Evolutionary conservation across 495 filamentous ascomycete species (phyloP), one percentile per base, ranked within the genome.

Genomic region (Penicillium samsonianum): DNA sequence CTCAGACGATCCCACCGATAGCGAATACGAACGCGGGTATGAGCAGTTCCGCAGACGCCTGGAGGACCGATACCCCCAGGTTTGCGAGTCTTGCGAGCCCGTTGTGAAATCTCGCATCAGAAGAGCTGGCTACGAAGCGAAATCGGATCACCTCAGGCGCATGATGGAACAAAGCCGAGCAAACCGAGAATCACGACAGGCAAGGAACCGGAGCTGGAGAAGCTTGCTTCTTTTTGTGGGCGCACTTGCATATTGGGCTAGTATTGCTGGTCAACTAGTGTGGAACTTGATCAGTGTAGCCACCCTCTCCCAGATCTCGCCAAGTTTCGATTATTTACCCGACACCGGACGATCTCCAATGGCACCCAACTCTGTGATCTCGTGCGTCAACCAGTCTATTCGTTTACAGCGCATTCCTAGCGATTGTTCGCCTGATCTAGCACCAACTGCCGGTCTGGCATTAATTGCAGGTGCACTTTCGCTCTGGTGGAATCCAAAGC

Each of bases 31-130:
- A 57, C 68, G 66, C 46, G 76, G 80, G 40, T 85, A 85, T 61
- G 82, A 81, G 46, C 73, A 74, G 28, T 92, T 86, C 63, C 82
- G 82, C 47, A 75, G 73, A 50, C 76, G 81, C 33, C 75, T 94
- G 38, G 90, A 95, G 71, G 75, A 84, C 57, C 80, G 83, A 47
- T 96, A 94, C 70, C 92, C 92, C 11, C 90, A 92, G 64, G 84
- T 95, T 28, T 96, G 92, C 76, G 82, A 79, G 49, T 75, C 82
- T 17, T 96, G 92, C 68, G 84, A 87, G 57, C 84, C 86, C 7
- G 77, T 69, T 31, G 90, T 90, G 19, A 78, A 80, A 40, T 68
- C 79, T 53, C 82, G 84, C 56, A 84, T 96, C 22, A 76, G 82
- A 33, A 74, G 83, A 57, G 82, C 90, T 3, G 83, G 79, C 0